phyloP scores from a whole-genome alignment of 768 basidiomycete genomes.

The Lactarius hatsudake region DNA sequence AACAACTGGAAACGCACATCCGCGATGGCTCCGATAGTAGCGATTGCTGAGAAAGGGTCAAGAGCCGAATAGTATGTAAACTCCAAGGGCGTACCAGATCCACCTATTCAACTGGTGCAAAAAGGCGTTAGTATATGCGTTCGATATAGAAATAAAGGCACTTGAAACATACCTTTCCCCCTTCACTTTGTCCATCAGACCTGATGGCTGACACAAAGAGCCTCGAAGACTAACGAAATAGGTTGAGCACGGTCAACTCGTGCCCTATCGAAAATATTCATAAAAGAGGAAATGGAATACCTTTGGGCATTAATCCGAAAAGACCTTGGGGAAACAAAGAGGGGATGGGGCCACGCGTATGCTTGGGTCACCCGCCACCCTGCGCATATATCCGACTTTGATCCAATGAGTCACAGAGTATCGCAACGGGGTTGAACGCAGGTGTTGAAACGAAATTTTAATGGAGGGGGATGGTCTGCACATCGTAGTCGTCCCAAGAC shows the following conservation, averaged over 20 bases:
- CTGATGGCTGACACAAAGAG: not conserved
- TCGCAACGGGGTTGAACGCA: not conserved
- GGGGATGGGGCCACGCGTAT: not conserved
- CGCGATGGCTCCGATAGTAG: not conserved
- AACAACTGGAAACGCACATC: not conserved
- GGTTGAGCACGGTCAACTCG: not conserved
- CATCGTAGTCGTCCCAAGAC: slow-evolving; percentile 5
- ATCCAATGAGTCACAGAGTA: not conserved
- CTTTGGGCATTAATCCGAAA: not conserved
- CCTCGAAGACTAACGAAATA: not conserved
- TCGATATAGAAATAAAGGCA: not conserved
- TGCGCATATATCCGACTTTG: slow-evolving; percentile 4
- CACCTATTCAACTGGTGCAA: not conserved
- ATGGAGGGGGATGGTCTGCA: not conserved
- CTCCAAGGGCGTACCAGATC: not conserved
- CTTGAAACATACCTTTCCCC: not conserved
- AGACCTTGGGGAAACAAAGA: not conserved
- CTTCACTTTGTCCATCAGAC: not conserved
- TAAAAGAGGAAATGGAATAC: not conserved
- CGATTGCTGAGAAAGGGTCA: not conserved
- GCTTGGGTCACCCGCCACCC: not conserved
- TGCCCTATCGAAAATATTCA: not conserved
- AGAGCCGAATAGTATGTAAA: not conserved
- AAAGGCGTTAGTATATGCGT: slow-evolving; percentile 16
- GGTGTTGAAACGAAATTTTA: not conserved